Evolutionary conservation across 176 grass and related monocot genomes (phyloP).

Genomic region (Oryza longistaminata): DNA sequence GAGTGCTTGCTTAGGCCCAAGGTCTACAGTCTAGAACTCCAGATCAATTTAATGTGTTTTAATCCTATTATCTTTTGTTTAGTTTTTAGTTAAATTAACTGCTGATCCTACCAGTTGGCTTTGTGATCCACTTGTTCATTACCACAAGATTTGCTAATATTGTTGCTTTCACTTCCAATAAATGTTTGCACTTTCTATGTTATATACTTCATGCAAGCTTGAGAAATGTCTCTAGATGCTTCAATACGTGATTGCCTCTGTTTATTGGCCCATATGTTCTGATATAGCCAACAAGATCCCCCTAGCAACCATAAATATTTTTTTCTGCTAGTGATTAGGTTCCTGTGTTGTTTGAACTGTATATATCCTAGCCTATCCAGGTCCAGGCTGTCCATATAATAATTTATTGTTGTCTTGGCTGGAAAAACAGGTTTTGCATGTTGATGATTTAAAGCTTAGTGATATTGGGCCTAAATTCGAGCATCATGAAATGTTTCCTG

Average conservation of each 20-base stretch:
- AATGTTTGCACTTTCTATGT: not conserved
- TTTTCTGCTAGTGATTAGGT: constrained; percentile 11
- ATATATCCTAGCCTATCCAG: not conserved
- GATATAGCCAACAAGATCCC: not conserved
- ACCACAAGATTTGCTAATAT: not conserved
- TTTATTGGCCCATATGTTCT: constrained; percentile 9
- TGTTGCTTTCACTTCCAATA: constrained; percentile 23
- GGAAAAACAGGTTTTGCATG: constrained; percentile 55
- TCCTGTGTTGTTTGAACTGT: constrained; percentile 28
- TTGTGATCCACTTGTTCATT: constrained; percentile 9
- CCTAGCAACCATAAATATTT: not conserved
- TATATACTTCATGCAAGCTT: not conserved
- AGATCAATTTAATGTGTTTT: constrained; percentile 29
- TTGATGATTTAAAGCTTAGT: constrained; percentile 82
- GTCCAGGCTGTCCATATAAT: not conserved
- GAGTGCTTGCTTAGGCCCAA: not conserved
- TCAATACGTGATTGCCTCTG: not conserved
- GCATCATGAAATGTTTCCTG: constrained; percentile 97
- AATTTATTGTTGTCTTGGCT: constrained; percentile 23
- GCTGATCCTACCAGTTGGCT: not conserved
- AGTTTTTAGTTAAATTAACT: not conserved
- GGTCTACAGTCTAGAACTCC: not conserved
- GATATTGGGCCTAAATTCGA: constrained; percentile 93
- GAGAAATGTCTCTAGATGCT: not conserved
- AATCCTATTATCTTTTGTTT: not conserved